A percentile compares a stretch with the other conserved stretches of the same genome.
Evolutionary conservation across 1,284 basidiomycete species (phyloP).

Genomic region (Exsudoporus floridanus): DNA sequence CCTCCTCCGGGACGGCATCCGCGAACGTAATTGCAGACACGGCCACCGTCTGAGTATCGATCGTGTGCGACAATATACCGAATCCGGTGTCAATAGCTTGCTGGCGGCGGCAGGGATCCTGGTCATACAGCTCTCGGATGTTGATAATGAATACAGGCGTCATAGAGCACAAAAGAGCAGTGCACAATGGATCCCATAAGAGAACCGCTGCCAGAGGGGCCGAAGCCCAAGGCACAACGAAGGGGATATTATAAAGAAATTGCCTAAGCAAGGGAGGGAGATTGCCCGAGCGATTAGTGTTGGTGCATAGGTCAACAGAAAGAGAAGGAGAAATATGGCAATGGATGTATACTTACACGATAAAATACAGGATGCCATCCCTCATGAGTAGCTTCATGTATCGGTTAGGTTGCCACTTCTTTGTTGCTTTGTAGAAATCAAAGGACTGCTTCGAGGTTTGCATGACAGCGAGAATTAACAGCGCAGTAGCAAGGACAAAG

Average conservation of each 20-base stretch:
- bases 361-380: neutral
- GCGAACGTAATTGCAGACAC: constrained; percentile 1
- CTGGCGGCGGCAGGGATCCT: neutral
- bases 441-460: neutral
- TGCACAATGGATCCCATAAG: too few species aligned
- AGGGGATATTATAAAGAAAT: too few species aligned
- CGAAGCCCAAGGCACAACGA: too few species aligned
- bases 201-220: too few species aligned
- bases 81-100: constrained; percentile 4
- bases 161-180: neutral
- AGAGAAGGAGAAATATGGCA: too few species aligned
- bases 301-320: too few species aligned
- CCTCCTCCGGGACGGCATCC: neutral
- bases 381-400: neutral
- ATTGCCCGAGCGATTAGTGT: too few species aligned
- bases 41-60: too few species aligned
- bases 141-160: neutral
- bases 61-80: neutral
- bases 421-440: neutral
- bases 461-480: neutral
- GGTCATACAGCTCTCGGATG: neutral
- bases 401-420: neutral
- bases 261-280: too few species aligned
- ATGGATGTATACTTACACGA: neutral
- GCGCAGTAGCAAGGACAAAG: neutral